Conservation (phyloP, 176 grass and related monocot species). For the Avena atlantica region DNA sequence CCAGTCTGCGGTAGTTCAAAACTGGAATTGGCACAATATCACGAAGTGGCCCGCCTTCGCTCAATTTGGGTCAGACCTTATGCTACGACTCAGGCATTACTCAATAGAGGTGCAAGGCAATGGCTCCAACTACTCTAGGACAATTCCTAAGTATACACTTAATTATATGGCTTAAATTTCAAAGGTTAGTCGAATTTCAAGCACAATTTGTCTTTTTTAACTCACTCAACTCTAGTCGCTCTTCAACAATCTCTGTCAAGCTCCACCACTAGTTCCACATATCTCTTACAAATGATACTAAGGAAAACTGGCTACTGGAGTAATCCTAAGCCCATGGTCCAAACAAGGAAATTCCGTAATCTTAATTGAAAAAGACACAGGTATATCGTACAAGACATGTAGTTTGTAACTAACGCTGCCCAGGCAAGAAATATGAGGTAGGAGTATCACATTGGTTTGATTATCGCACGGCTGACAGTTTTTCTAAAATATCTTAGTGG, state of each 20-base stretch:
- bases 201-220: background rate
- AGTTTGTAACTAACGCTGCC: background rate
- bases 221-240: background rate
- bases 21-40: no score
- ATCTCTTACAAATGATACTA: background rate
- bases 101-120: no score
- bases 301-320: background rate
- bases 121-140: no score
- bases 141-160: background rate
- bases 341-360: background rate
- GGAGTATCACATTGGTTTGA: background rate
- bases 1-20: no score
- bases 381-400: background rate
- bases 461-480: constrained; percentile 4
- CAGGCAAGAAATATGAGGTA: background rate
- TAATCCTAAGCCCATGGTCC: background rate
- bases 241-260: background rate
- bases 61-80: no score
- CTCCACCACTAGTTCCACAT: background rate
- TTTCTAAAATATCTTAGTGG: background rate
- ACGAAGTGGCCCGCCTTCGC: no score
- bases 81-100: no score
- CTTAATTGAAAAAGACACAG: background rate
- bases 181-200: background rate
- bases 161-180: background rate